Evolutionary conservation across 129 eudicot species (phyloP), one percentile per base, ranked within the genome.

Genomic region (Escallonia rubra): DNA sequence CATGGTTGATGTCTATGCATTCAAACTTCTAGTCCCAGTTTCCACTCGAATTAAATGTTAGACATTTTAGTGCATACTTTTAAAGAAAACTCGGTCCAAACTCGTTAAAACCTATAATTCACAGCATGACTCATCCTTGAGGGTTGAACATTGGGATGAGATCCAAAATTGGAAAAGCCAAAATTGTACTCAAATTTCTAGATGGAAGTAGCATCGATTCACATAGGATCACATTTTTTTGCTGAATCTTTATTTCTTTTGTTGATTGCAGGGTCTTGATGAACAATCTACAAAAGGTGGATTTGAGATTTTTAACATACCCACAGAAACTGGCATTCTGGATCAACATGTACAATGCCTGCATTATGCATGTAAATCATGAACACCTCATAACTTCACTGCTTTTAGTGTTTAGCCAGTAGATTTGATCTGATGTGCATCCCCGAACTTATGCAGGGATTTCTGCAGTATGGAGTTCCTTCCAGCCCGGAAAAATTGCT

Each of bases 291-390:
- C 95, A 86, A 76, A 86, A 82, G 78, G 92, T 93, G 86, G 98
- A 93, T 71, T 78, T 93, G 74, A 77, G 87, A 84, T 76, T 79
- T 75, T 71, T 93, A 81, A 82, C 79, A 50, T 69, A 81, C 45
- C 90, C 84, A 14, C 98, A 93, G 57, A 93, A 93, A 72, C 72
- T 93, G 52, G 96, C 98, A 2, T 93, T 93, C 74, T 93, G 98
- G 98, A 89, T 93, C 82, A 93, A 89, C 86, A 89, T 93, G 82
- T 89, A 86, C 83, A 93, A 93, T 73, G 96, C 96, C 57, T 89
- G 96, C 67, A 85, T 89, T 67, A 89, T 93, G 96, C 91, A 93
- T 86, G 98, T 93, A 93, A 76, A 78, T 52, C 69, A 46, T 54
- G 2, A 14, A 23, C 14, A 11, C 16, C 61, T 50, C 3, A 51